Evolutionary conservation across 2,329 filamentous ascomycete species (phyloP).

Genomic region (Diplodia mutila): DNA sequence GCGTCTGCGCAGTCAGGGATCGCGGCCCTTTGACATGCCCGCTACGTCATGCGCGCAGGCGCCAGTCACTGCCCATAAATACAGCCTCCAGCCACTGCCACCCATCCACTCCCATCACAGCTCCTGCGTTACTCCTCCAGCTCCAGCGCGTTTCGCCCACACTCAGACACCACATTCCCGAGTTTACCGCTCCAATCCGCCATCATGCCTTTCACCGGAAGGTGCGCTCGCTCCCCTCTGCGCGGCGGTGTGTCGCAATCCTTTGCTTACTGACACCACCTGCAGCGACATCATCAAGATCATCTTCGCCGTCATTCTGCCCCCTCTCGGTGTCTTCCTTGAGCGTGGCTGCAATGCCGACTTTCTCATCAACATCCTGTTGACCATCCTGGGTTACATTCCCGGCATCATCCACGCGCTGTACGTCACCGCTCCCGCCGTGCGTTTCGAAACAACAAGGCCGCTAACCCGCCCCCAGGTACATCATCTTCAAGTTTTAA

Average conservation of each 20-base stretch:
- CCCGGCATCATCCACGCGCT: slow-evolving; percentile 90
- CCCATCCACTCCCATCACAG: neutral
- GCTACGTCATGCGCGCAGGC: slow-evolving; percentile 9
- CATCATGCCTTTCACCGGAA: slow-evolving; percentile 65
- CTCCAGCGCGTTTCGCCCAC: neutral
- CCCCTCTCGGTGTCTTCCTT: slow-evolving; percentile 90
- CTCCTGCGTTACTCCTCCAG: neutral
- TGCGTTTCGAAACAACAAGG: neutral
- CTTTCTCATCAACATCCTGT: slow-evolving; percentile 88
- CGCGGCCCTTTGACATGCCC: slow-evolving; percentile 12
- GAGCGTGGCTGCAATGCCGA: slow-evolving; percentile 88
- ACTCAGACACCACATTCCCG: neutral
- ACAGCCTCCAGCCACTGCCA: slow-evolving; percentile 4
- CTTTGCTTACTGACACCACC: slow-evolving; percentile 14
- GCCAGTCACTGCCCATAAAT: slow-evolving; percentile 17
- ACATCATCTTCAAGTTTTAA: slow-evolving; percentile 92
- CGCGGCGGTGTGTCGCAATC: neutral
- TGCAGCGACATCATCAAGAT: slow-evolving; percentile 76
- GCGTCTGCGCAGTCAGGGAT: slow-evolving; percentile 6
- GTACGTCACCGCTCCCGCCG: slow-evolving; percentile 56
- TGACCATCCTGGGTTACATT: slow-evolving; percentile 66
- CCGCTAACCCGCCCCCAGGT: slow-evolving; percentile 47
- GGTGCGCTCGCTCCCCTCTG: slow-evolving; percentile 45
- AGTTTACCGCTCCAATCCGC: slow-evolving; percentile 26
- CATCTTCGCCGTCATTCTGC: slow-evolving; percentile 86